These are phyloP conservation scores for Boeremia lycopersici DNA, from an alignment of 2,329 filamentous ascomycete species.

Conservation along the genomic window DNA sequence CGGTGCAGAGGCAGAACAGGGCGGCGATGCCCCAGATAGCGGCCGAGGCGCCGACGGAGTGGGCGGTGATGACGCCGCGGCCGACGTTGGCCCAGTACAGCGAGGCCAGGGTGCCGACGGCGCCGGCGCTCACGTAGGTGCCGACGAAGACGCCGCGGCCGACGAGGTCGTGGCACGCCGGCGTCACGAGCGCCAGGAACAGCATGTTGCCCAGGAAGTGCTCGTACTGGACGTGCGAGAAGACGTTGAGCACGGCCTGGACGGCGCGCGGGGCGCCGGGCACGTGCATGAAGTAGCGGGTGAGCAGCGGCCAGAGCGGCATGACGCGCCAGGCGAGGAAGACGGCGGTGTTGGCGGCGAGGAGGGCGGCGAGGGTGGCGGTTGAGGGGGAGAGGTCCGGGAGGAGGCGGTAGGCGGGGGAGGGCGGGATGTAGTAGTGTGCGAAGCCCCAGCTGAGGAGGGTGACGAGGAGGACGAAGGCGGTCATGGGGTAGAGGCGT, in stretches of 20 bases:
- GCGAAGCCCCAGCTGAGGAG: constrained; percentile 36
- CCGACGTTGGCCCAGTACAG: constrained; percentile 45
- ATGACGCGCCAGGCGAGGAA: constrained; percentile 68
- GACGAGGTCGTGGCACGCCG: constrained; percentile 46
- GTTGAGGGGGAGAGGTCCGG: constrained; percentile 41
- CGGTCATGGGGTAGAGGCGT: constrained; percentile 46
- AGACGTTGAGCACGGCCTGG: constrained; percentile 67
- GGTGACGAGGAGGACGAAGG: constrained; percentile 38
- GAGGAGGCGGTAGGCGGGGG: constrained; percentile 39
- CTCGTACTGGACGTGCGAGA: constrained; percentile 68
- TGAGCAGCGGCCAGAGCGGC: constrained; percentile 68
- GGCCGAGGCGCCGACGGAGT: constrained; percentile 42
- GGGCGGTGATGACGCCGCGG: constrained; percentile 32
- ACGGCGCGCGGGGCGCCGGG: constrained; percentile 65
- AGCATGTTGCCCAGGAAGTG: constrained; percentile 69
- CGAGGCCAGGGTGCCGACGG: constrained; percentile 35
- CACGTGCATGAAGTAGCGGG: constrained; percentile 60
- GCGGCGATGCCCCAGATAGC: constrained; percentile 43
- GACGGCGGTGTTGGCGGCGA: constrained; percentile 64
- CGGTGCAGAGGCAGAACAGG: constrained; percentile 40
- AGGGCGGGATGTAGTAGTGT: constrained; percentile 42
- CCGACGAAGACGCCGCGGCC: constrained; percentile 44
- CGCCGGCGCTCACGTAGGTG: constrained; percentile 44
- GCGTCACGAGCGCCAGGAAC: constrained; percentile 69
- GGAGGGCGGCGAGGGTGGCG: constrained; percentile 62